Base-by-base conservation (phyloP, 2,329 filamentous ascomycete genomes). In the Ceratocystis huliohia region DNA sequence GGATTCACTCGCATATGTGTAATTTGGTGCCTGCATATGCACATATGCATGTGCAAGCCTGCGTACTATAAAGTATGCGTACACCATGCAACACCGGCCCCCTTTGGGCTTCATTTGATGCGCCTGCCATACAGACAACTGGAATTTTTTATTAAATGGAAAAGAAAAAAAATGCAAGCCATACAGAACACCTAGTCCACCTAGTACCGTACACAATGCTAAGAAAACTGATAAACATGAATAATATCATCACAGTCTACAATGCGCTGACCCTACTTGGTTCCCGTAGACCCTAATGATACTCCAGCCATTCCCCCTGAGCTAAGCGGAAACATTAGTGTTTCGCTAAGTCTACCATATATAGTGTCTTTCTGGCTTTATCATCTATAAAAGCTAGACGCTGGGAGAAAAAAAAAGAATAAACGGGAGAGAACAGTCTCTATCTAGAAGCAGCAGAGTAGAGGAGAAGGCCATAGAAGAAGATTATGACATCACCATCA, bases 241-340 rank as follows among this genome's bases (percentile, higher is more conserved):
- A 33, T 37, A n/a, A 59, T 30, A 59, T 59, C 33, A 30, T 59
- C 17, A 17, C 5, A 13, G 7, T 33, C 15, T 37, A 59, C 25
- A n/a, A 33, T n/a, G 7, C 1, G 5, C 0, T 33, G 10, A 59
- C 28, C 53, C 53, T 59, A 33, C 7, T 13, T 2, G 20, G 7
- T 7, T 25, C 3, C 20, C 13, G n/a, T 7, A 57, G 22, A 57
- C 53, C 53, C 53, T 30, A 33, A 30, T 33, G 25, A 2, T 20
- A 17, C 28, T 59, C 53, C 13, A 17, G 37, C 37, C 28, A 33
- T 37, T 17, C 28, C 61, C 61, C 45, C 61, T 63, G 46, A 63
- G 46, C 22, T 63, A 65, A 65, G 63, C 63, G 63, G 48, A 65
- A 59, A 57, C 48, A n/a, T 17, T 65, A 41, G 41, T 65, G 53